Conservation (phyloP, 1,284 basidiomycete species). For the Cerrena zonata region DNA sequence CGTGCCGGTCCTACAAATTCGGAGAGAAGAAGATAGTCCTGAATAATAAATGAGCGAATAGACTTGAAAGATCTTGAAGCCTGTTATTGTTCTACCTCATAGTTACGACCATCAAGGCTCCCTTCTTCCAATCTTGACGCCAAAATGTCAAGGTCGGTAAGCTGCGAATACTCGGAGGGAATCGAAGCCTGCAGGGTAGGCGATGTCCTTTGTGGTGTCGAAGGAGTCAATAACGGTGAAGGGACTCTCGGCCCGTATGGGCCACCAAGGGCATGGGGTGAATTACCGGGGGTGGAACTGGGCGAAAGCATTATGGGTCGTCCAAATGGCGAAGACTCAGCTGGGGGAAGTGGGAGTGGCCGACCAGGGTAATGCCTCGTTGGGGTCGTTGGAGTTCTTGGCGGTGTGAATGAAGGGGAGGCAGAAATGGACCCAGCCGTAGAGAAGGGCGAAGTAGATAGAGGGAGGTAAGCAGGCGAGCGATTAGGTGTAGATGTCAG, state of each 20-base stretch:
- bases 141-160: constrained; percentile 59
- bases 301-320: too few species aligned
- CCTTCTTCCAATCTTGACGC: constrained; percentile 44
- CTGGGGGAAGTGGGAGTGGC: constrained; percentile 29
- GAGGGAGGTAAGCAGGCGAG: constrained; percentile 4
- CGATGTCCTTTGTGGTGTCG: neutral
- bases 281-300: too few species aligned
- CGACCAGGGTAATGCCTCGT: constrained; percentile 28
- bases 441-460: constrained; percentile 3
- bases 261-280: too few species aligned
- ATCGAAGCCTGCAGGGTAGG: neutral
- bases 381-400: constrained; percentile 19
- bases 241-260: constrained; percentile 2
- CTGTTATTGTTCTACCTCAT: constrained; percentile 52
- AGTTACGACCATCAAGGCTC: constrained; percentile 41
- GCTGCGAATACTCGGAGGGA: constrained; percentile 31
- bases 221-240: neutral
- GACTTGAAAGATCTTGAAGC: constrained; percentile 17
- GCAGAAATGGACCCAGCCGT: too few species aligned
- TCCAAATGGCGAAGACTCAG: constrained; percentile 14
- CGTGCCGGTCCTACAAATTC: constrained; percentile 57
- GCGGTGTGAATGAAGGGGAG: constrained; percentile 16
- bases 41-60: constrained; percentile 2
- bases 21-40: constrained; percentile 56
- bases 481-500: neutral